A percentile compares a stretch with the other conserved stretches of the same genome.
phyloP scores from a whole-genome alignment of 257 asterid genomes.

The Solanum commersonii region DNA sequence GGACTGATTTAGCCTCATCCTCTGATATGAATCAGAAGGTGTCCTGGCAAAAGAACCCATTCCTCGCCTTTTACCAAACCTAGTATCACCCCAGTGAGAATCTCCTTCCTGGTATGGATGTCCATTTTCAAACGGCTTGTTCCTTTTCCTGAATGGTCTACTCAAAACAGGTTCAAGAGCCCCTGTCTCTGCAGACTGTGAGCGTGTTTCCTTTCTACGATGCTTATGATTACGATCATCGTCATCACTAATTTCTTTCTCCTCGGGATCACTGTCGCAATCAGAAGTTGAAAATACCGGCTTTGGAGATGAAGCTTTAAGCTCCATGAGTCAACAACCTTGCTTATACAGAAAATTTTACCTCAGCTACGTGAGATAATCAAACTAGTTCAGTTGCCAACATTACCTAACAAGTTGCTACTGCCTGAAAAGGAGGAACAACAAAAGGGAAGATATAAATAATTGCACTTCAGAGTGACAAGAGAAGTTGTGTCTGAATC shows the following conservation, averaged over 20 bases:
- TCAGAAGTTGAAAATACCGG: constrained; percentile 59
- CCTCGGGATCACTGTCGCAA: constrained; percentile 62
- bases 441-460: not conserved
- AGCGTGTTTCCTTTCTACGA: constrained; percentile 63
- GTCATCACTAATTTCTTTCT: constrained; percentile 83
- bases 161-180: constrained; percentile 46
- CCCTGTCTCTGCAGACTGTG: constrained; percentile 65
- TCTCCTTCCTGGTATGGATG: constrained; percentile 49
- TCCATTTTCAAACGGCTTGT: constrained; percentile 77
- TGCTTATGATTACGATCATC: constrained; percentile 99
- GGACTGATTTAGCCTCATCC: constrained; percentile 47
- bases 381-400: not conserved
- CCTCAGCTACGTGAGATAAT: not conserved
- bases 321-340: constrained; percentile 43
- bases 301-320: constrained; percentile 59
- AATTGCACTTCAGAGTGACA: not conserved
- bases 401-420: not conserved
- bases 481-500: not conserved
- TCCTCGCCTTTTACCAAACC: constrained; percentile 60
- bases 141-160: constrained; percentile 63
- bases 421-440: not conserved
- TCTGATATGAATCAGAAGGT: constrained; percentile 53
- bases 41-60: constrained; percentile 45
- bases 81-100: constrained; percentile 46
- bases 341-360: not conserved